Conservation (phyloP, 768 basidiomycete genomes). For the Mycena vulgaris region DNA sequence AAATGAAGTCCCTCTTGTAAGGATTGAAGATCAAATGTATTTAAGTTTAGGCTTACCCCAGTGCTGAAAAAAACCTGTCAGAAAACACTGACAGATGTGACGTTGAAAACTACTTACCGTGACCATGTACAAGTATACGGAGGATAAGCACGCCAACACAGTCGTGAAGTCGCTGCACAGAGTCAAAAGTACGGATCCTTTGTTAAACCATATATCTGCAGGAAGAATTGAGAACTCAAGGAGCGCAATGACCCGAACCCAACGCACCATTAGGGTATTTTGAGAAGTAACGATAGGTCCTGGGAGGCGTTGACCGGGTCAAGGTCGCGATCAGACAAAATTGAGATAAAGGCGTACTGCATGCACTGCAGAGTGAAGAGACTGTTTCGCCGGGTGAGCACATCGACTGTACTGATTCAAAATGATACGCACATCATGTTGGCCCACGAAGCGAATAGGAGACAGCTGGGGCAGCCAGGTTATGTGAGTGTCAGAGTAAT, state of each 20-base stretch:
- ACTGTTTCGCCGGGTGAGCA: background rate
- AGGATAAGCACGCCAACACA: background rate
- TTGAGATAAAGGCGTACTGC: background rate
- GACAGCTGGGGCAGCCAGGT: background rate
- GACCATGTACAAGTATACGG: background rate
- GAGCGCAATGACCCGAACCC: background rate
- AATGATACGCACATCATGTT: background rate
- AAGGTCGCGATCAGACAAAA: background rate
- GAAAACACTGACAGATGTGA: too few relatives aligned
- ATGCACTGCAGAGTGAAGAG: background rate
- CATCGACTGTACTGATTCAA: background rate
- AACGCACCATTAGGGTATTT: background rate
- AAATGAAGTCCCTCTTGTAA: too few relatives aligned
- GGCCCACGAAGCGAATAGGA: background rate
- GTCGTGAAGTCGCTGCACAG: background rate
- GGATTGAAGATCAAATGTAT: too few relatives aligned
- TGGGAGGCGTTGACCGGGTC: background rate
- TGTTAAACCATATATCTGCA: background rate
- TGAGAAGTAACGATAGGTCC: background rate
- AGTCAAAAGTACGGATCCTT: background rate
- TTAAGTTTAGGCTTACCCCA: background rate
- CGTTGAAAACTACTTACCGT: too few relatives aligned
- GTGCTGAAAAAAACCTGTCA: background rate
- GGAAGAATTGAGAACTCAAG: background rate
- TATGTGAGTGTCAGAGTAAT: too few relatives aligned